Base-by-base conservation (phyloP, 768 basidiomycete species). In the Saitozyma podzolica region DNA sequence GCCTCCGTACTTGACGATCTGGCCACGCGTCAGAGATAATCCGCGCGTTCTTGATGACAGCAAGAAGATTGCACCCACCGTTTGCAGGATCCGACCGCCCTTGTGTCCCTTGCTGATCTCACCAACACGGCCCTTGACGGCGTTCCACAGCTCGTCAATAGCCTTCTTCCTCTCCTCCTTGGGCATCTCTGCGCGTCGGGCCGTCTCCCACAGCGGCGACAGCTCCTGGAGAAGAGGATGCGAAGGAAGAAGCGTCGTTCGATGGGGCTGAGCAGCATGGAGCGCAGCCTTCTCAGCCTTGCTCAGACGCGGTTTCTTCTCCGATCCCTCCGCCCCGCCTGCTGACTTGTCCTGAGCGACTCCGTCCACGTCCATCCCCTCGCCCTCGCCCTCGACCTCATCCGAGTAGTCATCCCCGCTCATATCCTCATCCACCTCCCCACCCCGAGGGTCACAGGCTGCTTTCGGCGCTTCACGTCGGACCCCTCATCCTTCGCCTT, bases 71-170 rank as follows among this genome's bases (percentile, higher is more conserved):
- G 29, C 29, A 91, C 91, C 66, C 88, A 85, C 78, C 43, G 76
- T 78, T 60, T 80, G 80, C 59, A 80, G 56, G n/a, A 80, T 75
- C 55, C 80, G 63, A 72, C 91, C 92, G 8, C 91, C 92, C 78
- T 95, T 92, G 72, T 95, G 93, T 78, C 93, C 95, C 75, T 91
- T 85, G 1, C 90, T 88, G 43, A 95, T 87, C 40, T 93, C 92
- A 63, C 87, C 87, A 50, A 95, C 87, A 67, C 87, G 86, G 6
- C 91, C 92, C 19, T 88, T 85, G 19, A 92, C 86, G 50, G 88
- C 83, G 40, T 82, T 80, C 86, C 92, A 90, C 9, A 97, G 84
- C 37, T 86, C 84, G 51, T 84, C 82, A 61, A 95, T 82, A 54
- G 91, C 86, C 68, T 87, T 86, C 66, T 87, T 86, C 20, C 92